Evolutionary conservation across 1,139 yeast species (phyloP), one percentile per base, ranked within the genome.

Genomic region (Yamadazyma membranifaciens): DNA sequence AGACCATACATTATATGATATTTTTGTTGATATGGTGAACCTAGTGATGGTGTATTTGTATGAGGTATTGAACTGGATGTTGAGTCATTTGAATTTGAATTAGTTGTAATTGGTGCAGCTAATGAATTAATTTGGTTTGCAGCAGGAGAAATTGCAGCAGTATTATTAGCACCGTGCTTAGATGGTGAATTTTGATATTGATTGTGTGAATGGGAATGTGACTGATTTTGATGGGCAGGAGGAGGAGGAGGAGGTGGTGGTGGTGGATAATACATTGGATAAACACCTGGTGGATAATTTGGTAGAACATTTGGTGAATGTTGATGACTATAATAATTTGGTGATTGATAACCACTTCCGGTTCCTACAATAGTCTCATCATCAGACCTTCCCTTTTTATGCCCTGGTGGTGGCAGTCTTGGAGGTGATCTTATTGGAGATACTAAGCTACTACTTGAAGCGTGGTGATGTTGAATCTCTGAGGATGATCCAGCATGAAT

Each of bases 401-500:
- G 68, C 44, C 35, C 4, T 52, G 41, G 29, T 4, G 47, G 42
- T 2, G 72, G 71, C 59, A 63, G 67, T 42, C 56, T 60, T 31
- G 71, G 70, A 1, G 71, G 71, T 1, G 71, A 64, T 38, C 68
- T 52, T 10, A 51, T 41, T 1, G 72, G 71, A 4, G 71, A 65
- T 2, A 53, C 59, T 9, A 55, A 43, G 14, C 46, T 45, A 43
- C 56, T 57, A 6, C 46, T 31, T 16, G 36, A 34, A 5, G 24
- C 36, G 13, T 34, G 36, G 13, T 20, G 28, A 14, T 12, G 22
- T 5, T 30, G 16, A 3, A 13, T 11, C 2, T n/a, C 27, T 30
- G 24, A 20, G 24, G 24, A 20, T 20, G 24, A 20, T 5, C 24
- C 24, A 20, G 7, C 24, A 20, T 20, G 5, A 20, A 20, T 20